Evolutionary conservation across 2,329 filamentous ascomycete genomes (phyloP).

Genomic region (Sordariomycetes sp.): DNA sequence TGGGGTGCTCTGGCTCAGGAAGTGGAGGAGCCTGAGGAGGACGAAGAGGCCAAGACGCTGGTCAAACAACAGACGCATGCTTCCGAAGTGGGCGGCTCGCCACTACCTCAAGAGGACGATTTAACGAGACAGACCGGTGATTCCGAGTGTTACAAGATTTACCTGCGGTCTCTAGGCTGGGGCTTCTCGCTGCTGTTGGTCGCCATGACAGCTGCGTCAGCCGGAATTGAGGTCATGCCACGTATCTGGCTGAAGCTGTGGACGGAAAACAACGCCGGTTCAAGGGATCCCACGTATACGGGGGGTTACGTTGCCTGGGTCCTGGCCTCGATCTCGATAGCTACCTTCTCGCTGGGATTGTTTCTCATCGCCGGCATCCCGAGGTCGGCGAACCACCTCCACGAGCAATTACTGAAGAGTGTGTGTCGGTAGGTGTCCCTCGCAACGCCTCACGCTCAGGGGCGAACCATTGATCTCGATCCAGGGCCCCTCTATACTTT

Average conservation of each 20-base stretch:
- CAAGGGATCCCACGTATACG: not conserved
- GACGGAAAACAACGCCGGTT: conserved; percentile 6
- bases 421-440: conserved; percentile 11
- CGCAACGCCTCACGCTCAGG: conserved; percentile 19
- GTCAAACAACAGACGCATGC: not conserved
- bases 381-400: conserved; percentile 10
- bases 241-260: conserved; percentile 7
- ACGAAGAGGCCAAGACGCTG: not conserved
- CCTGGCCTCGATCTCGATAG: not conserved
- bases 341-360: conserved; percentile 9
- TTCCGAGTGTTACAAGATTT: conserved; percentile 17
- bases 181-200: conserved; percentile 2
- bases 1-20: conserved; percentile 12
- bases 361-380: conserved; percentile 7
- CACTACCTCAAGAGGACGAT: conserved; percentile 7
- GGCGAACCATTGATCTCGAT: conserved; percentile 16
- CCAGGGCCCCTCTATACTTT: conserved; percentile 21
- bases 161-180: conserved; percentile 8
- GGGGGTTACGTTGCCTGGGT: not conserved
- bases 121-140: conserved; percentile 17
- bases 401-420: conserved; percentile 10
- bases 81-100: conserved; percentile 2
- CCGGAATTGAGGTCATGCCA: conserved; percentile 5
- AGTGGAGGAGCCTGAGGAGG: not conserved
- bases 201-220: conserved; percentile 1